Base-by-base conservation (phyloP, 441 rosid species). In the Aquilaria agallochum region DNA sequence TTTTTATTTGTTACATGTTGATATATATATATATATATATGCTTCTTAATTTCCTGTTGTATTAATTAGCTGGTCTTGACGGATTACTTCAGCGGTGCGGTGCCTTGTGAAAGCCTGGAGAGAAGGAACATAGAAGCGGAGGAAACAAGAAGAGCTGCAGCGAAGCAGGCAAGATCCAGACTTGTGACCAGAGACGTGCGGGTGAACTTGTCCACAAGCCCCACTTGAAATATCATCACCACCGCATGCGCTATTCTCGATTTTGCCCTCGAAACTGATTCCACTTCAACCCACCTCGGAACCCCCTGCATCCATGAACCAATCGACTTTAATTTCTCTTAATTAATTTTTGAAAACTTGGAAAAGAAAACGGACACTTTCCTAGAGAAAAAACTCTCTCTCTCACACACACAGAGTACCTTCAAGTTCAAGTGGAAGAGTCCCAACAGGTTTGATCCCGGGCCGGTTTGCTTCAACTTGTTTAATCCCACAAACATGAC, bases 161-260 rank as follows among this genome's bases (percentile, higher is more conserved):
- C 85, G 50, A 86, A 86, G 57, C 90, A 84, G 34, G 85, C 88
- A 3, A 90, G 80, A 72, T 90, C 95, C 65, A 79, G 54, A 61
- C 83, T 69, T 12, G 78, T 81, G 10, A 67, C 64, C 33, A 86
- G 31, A 11, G 91, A 89, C 51, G 79, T 50, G 11, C 59, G 75
- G 68, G 68, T 78, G 81, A 88, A 88, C 68, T 84, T 88, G 55
- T 86, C 90, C 57, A 86, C 34, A 69, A 86, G 65, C 62, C 89
- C 95, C 55, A 81, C 95, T 62, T 90, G 93, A 64, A 90, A 84
- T 60, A 84, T 76, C 87, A 84, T 86, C 78, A 83, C 61, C 60
- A 88, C 65, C 1, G 95, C 88, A 31, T 84, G 87, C 50, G 91
- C 97, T 4, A 86, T 81, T 76, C 71, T 86, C 11, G 87, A 80